Base-by-base conservation (phyloP, 768 basidiomycete genomes). In the Piloderma croceum region DNA sequence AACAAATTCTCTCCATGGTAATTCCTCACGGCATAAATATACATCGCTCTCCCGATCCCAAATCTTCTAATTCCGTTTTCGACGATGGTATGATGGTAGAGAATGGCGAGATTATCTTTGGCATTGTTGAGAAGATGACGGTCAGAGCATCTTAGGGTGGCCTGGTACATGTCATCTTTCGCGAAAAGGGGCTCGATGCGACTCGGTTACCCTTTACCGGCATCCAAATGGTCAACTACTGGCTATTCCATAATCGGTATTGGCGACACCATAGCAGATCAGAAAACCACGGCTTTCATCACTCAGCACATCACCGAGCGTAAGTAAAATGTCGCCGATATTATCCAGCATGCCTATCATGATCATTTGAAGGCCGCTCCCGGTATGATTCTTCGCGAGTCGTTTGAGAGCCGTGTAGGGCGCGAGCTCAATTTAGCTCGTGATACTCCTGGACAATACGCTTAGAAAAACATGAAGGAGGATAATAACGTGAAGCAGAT, bases 401-500 rank as follows among this genome's bases (percentile, higher is more conserved):
- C 93, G 0, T 93, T 98, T 67, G 94, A 99, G 68, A 90, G 85
- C 57, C 70, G 76, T 53, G 91, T 97, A 36, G 90, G 94, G 54
- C 80, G 80, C 20, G 80, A 90, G 58, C 77, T 99, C 53, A 97
- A 99, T 91, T 90, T 20, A 94, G 96, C n/a, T n/a, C n/a, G n/a
- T n/a, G n/a, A n/a, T n/a, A n/a, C n/a, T n/a, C n/a, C n/a, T n/a
- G n/a, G n/a, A 70, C 90, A 91, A 59, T 88, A 83, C 33, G 94
- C 93, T n/a, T 91, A 98, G 67, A 85, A 91, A 67, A 84, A 84
- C 58, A 70, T 98, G 75, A 98, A 98, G 74, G 90, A 90, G 61
- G 93, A 96, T 67, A 98, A 99, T 73, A 97, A 98, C 53, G 93
- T 98, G 70, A 99, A 98, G 75, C 96, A 98, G 76, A 99, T 99